Base-by-base conservation (phyloP, 495 filamentous ascomycete species). In the Geopyxis carbonaria region DNA sequence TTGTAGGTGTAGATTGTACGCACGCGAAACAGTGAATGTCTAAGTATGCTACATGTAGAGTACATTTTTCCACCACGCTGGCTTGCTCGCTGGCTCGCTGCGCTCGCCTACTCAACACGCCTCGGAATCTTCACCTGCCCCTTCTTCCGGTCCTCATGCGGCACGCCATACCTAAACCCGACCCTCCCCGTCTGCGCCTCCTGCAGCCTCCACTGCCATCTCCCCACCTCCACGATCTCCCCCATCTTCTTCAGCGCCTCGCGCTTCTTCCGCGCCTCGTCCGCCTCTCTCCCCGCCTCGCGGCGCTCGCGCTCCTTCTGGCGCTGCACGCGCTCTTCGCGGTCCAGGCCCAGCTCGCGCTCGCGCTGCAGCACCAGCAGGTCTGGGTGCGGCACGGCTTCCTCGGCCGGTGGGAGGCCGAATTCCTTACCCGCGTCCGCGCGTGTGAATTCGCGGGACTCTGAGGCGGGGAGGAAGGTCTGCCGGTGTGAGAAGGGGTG, bases 361-460 rank as follows among this genome's bases (percentile, higher is more conserved):
- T 72, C 69, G 39, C 58, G 63, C 45, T 81, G 76, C 38, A 74
- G 57, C 22, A 66, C 53, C 14, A 93, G 64, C 29, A 95, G 64
- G 50, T 93, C 78, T 1, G 87, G 84, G 56, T 93, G 83, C 5
- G 85, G 85, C 33, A 95, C 80, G 51, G 82, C 77, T 32, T 73
- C 63, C 47, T 97, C 91, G 5, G 84, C 75, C 4, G 91, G 76
- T 30, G 89, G 73, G 28, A 95, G 70, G 11, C 67, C 68, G 60
- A 97, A 95, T 27, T 80, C 83, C 46, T 77, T 75, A 25, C 78
- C 91, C 5, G 89, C 91, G 57, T 95, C 87, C 20, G 61, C 69
- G 56, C 91, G 81, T 4, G 80, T 94, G 59, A 93, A 95, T 24
- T 75, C 63, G 15, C 82, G 76, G 13, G 86, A 93, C 59, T 97